These are phyloP conservation scores for Rhodotorula babjevae DNA, from an alignment of 768 basidiomycete genomes.

Conservation along the genomic window DNA sequence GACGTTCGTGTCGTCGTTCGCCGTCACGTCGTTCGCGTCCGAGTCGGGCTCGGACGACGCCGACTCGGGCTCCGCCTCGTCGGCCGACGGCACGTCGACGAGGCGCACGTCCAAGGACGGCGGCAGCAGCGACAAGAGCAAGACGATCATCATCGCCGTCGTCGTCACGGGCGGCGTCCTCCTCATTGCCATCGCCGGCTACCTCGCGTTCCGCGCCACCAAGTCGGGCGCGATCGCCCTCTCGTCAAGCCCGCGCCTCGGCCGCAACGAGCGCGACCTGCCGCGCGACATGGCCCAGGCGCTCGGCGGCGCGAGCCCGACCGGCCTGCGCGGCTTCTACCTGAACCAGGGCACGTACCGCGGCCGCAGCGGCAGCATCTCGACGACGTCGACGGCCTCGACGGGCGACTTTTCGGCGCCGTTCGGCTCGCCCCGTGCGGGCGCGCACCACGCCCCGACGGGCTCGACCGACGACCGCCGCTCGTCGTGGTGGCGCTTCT, in stretches of 20 bases:
- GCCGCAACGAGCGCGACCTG: neutral
- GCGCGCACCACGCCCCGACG: neutral
- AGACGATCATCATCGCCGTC: conserved; percentile 42
- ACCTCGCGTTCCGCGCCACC: conserved; percentile 40
- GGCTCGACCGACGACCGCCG: conserved; percentile 24
- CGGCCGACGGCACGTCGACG: neutral
- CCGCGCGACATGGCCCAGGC: neutral
- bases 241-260: conserved; percentile 8
- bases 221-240: conserved; percentile 28
- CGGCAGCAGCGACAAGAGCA: conserved; percentile 30
- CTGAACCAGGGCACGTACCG: conserved; percentile 15
- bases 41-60: conserved; percentile 7
- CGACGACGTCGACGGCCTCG: conserved; percentile 23
- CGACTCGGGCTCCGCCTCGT: neutral
- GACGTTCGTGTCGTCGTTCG: conserved; percentile 27
- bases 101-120: neutral
- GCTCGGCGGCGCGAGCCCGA: neutral
- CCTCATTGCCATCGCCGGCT: conserved; percentile 37
- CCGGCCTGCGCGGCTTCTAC: conserved; percentile 22
- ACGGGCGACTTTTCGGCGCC: neutral
- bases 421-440: neutral
- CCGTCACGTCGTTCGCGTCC: conserved; percentile 24
- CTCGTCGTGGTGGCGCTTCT: conserved; percentile 25
- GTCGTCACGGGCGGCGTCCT: conserved; percentile 40
- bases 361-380: conserved; percentile 6